Base-by-base conservation (phyloP, 2,329 filamentous ascomycete species). In the Neonectria ditissima region DNA sequence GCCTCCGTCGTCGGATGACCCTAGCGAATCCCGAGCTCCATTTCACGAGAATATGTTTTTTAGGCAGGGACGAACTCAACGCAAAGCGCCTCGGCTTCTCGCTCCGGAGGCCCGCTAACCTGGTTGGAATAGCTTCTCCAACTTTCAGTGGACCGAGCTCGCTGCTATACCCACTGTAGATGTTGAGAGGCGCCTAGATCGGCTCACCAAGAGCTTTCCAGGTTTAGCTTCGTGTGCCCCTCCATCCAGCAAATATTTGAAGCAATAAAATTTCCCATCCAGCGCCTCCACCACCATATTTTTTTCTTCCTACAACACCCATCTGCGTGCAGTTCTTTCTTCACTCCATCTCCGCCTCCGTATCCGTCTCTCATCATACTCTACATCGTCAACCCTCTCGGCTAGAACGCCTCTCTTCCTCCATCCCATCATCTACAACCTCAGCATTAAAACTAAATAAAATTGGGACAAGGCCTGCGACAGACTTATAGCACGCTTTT, bases 401-500 rank as follows among this genome's bases (percentile, higher is more conserved):
- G 43, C 43, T 43, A 37, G 43, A 50, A 55, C 14, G 58, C 55
- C 60, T 58, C 55, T 58, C 55, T 58, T 63, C 55, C 60, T 28
- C 51, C 5, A 22, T 24, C 32, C 14, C 39, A 39, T 11, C 26
- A 58, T 18, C 48, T 39, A 18, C 24, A 54, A 22, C 28, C 34
- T n/a, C 5, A 18, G 11, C 4, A 20, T 44, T 34, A 3, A 47
- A 53, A 47, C 11, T 28, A 48, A 24, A 37, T n/a, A n/a, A 10
- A 26, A 18, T 28, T 55, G 55, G 56, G 32, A 26, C 32, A 39
- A 50, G 20, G 53, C 62, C 57, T 55, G 62, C 63, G 52, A 56
- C 26, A 78, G 78, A 81, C 82, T 80, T 75, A 76, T 80, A 82
- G 82, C 82, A 85, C 75, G 81, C 82, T 72, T 77, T 68, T 80